Conservation (phyloP, 2,329 filamentous ascomycete species). For the Paraphaeosphaeria minitans region DNA sequence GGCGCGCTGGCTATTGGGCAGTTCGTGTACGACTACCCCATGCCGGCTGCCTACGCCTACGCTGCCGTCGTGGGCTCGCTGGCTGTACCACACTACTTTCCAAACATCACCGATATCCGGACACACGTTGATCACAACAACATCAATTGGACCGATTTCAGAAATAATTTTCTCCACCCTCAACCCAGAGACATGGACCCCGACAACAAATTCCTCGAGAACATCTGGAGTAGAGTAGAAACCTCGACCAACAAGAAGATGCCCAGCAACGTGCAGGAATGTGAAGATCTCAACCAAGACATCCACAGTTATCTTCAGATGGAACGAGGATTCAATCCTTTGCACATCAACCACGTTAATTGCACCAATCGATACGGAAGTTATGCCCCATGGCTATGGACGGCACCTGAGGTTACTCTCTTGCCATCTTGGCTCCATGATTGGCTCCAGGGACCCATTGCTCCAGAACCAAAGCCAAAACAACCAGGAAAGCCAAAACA, state of each 20-base stretch:
- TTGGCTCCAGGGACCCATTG: background rate
- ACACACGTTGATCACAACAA: background rate
- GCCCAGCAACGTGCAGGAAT: background rate
- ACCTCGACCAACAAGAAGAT: background rate
- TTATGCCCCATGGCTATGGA: background rate
- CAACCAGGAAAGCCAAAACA: background rate
- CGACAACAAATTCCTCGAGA: too few relatives aligned
- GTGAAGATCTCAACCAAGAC: background rate
- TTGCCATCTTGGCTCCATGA: background rate
- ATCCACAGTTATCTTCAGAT: background rate
- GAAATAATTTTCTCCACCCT: background rate
- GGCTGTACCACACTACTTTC: background rate
- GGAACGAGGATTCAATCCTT: background rate
- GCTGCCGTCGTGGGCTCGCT: background rate
- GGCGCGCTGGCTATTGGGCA: background rate
- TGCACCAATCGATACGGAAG: background rate
- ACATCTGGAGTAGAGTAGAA: background rate
- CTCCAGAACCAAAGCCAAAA: background rate
- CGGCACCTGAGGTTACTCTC: background rate
- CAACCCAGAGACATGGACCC: too few relatives aligned
- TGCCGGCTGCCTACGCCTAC: background rate
- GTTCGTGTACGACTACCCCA: background rate
- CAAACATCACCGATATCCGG: background rate
- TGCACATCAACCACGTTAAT: background rate
- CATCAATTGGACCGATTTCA: background rate